Conservation (phyloP, 139 green algal genomes). For the Chlorella sp. region DNA sequence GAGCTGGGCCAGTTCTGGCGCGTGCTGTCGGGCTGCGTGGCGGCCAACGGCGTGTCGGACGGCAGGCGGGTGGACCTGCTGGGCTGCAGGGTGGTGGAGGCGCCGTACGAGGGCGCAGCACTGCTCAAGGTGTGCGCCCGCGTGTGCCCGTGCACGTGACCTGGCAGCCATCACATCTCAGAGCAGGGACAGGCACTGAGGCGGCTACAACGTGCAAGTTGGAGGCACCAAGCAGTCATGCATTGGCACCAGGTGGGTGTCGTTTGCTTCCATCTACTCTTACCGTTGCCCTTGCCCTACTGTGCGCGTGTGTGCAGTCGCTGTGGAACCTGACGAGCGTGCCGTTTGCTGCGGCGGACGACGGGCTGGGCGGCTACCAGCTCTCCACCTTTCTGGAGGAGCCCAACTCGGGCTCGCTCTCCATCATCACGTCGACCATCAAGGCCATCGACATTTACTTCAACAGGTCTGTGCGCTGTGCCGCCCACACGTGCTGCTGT, state of each 20-base stretch:
- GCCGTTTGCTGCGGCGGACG: slow-evolving; percentile 39
- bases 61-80: slow-evolving; percentile 34
- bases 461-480: no score
- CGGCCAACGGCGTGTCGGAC: slow-evolving; percentile 13
- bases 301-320: slow-evolving; percentile 9
- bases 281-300: no score
- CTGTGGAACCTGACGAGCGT: slow-evolving; percentile 34
- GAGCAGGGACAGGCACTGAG: background rate
- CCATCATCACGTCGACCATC: slow-evolving; percentile 17
- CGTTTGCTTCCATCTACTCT: no score
- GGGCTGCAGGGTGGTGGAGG: slow-evolving; percentile 29
- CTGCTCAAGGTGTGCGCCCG: slow-evolving; percentile 22
- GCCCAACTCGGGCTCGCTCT: slow-evolving; percentile 5
- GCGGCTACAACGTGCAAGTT: background rate
- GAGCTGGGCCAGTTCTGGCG: slow-evolving; percentile 44
- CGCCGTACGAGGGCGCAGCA: slow-evolving; percentile 23
- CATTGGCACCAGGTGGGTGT: no score
- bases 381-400: slow-evolving; percentile 32
- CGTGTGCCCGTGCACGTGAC: no score
- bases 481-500: no score
- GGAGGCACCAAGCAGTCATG: background rate
- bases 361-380: slow-evolving; percentile 30
- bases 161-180: no score
- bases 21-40: slow-evolving; percentile 31
- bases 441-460: slow-evolving; percentile 23